Evolutionary conservation across 1,284 basidiomycete genomes (phyloP), one percentile per base, ranked within the genome.

Genomic region (Puccinia horiana): DNA sequence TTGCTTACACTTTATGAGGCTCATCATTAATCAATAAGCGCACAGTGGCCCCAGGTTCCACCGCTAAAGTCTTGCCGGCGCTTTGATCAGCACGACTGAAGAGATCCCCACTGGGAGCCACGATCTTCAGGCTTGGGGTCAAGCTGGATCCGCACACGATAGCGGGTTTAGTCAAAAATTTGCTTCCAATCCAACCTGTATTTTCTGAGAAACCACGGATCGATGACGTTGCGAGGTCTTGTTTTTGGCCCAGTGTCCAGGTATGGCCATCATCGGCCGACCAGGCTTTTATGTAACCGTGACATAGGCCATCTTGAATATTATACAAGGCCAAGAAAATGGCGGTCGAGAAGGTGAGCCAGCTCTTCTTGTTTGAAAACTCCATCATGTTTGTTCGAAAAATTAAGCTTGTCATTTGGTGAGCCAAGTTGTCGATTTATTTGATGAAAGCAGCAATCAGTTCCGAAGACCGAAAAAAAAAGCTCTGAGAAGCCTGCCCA

Each of bases 111-210:
- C 73, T 74, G 20, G 80, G 80, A 9, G 72, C 26, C 18, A 54
- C 80, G 14, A 82, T 40, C 37, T 65, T 75, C 16, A 65, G 40
- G 76, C 72, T 75, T 8, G 80, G 73, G 5, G 80, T 82, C 18
- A 63, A 52, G 35, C 58, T 35, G 37, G 58, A 75, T 26, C 80
- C 73, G 42, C 80, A 82, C 11, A 67, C 63, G 35, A 82, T 76
- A 18, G 72, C 73, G 9, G 80, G 72, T 42, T 67, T 76, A 20
- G 58, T 75, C 20, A 82, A 44, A 29, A 76, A 76, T 47, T 82
- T 44, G 61, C 72, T 75, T 26, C 80, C 80, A 47, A 82, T 76
- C 80, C 80, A 75, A 20, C 80, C 80, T 2, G 80, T 82, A 40
- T 82, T 82, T 26, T 76, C 56, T 23, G 80, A 74, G 72, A 74